Base-by-base conservation (phyloP, 495 filamentous ascomycete genomes). In the Trichoderma parareesei region DNA sequence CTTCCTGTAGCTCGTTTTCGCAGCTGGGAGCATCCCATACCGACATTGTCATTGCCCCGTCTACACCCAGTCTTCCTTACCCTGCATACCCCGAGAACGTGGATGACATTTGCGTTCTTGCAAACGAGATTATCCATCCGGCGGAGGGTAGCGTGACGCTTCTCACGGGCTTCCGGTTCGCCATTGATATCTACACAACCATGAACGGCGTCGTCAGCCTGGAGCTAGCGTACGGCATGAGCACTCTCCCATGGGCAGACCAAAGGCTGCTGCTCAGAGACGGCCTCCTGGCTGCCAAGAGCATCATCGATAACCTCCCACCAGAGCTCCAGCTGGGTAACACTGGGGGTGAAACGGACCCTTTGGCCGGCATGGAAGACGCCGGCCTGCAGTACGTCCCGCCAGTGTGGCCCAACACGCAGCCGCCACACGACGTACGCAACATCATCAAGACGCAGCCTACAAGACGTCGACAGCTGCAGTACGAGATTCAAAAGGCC, bases 401-500 rank as follows among this genome's bases (percentile, higher is more conserved):
- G 1, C 71, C 77, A 4, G 65, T 67, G 3, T 76, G 74, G 49
- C 69, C 73, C 3, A 42, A 66, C 1, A 61, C 71, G 8, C 76
- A 76, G 46, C 69, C 73, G 0, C 62, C 74, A 7, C 68, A 73
- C 48, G 77, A 81, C 63, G 67, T 80, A 35, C 73, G 76, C 20
- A 75, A 73, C 13, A 65, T 69, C 4, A 62, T 78, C 38, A 67
- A 68, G n/a, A 70, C 70, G 41, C 71, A 76, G 18, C 72, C 73
- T 11, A 64, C 68, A 38, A 75, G 78, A n/a, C 79, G 81, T 4
- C 77, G 80, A 9, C 77, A 80, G 5, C 78, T 92, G 2, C 90
- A 93, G 60, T 88, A 84, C 62, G 89, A 94, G 69, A 92, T 95
- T 33, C 90, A 95, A 70, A 92, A 91, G 69, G 86, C 86, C 27